phyloP scores from a whole-genome alignment of 805 yeast genomes.

The Kluyveromyces aestuarii region DNA sequence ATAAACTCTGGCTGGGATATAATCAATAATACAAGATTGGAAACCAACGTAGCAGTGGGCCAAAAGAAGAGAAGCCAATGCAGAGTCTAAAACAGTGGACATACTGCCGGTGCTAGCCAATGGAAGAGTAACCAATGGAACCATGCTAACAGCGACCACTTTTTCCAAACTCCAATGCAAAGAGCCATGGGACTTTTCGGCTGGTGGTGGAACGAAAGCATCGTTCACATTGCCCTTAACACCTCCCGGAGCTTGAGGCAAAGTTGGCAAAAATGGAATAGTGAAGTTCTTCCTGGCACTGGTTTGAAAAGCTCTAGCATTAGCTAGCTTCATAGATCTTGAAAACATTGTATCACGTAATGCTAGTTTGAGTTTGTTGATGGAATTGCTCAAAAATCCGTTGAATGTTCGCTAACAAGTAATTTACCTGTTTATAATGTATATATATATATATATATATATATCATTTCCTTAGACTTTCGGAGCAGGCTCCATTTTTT shows the following conservation, averaged over 20 bases:
- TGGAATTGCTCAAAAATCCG: too few relatives aligned
- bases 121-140: conserved; percentile 73
- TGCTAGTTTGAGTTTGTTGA: background rate
- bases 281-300: conserved; percentile 28
- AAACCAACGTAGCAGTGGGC: conserved; percentile 82
- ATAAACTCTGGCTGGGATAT: conserved; percentile 79
- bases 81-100: conserved; percentile 63
- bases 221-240: conserved; percentile 93
- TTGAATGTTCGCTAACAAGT: too few relatives aligned
- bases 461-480: background rate
- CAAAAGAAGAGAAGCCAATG: conserved; percentile 54
- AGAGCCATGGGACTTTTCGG: conserved; percentile 66
- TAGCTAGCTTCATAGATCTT: conserved; percentile 2
- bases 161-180: conserved; percentile 93
- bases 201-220: conserved; percentile 59
- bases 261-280: conserved; percentile 44
- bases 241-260: conserved; percentile 82
- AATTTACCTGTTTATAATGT: too few relatives aligned
- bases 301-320: conserved; percentile 17
- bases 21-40: conserved; percentile 86
- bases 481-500: background rate
- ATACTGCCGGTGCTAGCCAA: conserved; percentile 59
- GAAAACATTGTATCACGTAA: background rate
- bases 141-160: conserved; percentile 53
- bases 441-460: too few relatives aligned